phyloP scores from a whole-genome alignment of 1,284 basidiomycete species.

The Leccinum angustisporum region DNA sequence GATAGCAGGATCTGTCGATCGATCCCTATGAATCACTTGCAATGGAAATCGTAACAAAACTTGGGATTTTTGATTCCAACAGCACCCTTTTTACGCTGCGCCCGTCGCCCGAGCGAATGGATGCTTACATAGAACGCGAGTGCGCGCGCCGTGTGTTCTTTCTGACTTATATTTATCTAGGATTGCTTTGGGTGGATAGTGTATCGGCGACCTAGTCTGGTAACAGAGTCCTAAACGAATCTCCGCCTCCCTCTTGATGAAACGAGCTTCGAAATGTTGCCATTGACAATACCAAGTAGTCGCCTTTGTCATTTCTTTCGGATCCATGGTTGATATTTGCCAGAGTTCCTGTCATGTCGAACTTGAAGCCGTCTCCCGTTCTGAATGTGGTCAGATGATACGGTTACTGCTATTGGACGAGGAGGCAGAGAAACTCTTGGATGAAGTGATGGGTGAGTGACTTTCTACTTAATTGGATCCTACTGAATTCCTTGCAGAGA shows the following conservation, averaged over 20 bases:
- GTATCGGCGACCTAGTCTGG: slow-evolving; percentile 48
- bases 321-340: slow-evolving; percentile 14
- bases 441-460: slow-evolving; percentile 33
- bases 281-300: slow-evolving; percentile 63
- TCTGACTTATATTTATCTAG: slow-evolving; percentile 53
- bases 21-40: slow-evolving; percentile 32
- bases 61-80: slow-evolving; percentile 62
- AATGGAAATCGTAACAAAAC: slow-evolving; percentile 60
- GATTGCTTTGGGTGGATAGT: slow-evolving; percentile 52
- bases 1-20: slow-evolving; percentile 14
- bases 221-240: slow-evolving; percentile 41
- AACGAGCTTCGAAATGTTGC: slow-evolving; percentile 68
- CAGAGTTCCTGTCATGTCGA: slow-evolving; percentile 60
- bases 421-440: slow-evolving; percentile 51
- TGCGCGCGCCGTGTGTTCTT: slow-evolving; percentile 62
- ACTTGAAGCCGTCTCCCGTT: slow-evolving; percentile 59
- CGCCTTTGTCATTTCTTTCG: slow-evolving; percentile 1
- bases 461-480: not conserved
- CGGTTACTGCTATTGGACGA: slow-evolving; percentile 63
- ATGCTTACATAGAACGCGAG: slow-evolving; percentile 64
- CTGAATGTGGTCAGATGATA: slow-evolving; percentile 63
- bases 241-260: slow-evolving; percentile 74
- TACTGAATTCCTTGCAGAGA: no score
- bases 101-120: slow-evolving; percentile 53
- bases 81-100: slow-evolving; percentile 47